Evolutionary conservation across 1,284 basidiomycete genomes (phyloP).

Genomic region (Tetrapyrgos nigripes): DNA sequence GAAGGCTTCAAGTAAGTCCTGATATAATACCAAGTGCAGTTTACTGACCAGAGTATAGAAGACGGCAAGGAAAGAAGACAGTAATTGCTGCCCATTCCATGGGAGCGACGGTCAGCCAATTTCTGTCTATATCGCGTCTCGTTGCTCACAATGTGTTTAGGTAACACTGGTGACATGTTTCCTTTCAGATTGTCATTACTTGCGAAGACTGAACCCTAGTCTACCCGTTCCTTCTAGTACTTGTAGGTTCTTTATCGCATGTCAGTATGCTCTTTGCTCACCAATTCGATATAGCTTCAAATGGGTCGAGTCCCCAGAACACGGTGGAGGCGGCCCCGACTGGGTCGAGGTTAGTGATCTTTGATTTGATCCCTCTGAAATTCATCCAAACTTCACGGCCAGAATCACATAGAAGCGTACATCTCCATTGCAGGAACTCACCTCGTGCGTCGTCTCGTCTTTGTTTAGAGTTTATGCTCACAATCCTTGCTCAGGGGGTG

Average conservation of each 20-base stretch:
- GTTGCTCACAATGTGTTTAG: background rate
- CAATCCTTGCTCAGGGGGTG: background rate
- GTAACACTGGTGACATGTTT: background rate
- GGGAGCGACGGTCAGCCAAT: constrained; percentile 75
- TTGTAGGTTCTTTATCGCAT: constrained; percentile 53
- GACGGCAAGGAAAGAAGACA: constrained; percentile 79
- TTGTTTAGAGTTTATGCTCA: background rate
- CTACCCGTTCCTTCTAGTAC: constrained; percentile 48
- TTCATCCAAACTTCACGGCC: constrained; percentile 2
- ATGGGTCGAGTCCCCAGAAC: constrained; percentile 92
- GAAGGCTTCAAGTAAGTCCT: constrained; percentile 78
- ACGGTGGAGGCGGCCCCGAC: constrained; percentile 84
- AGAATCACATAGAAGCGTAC: constrained; percentile 84
- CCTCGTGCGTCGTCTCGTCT: constrained; percentile 59
- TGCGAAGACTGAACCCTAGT: constrained; percentile 24
- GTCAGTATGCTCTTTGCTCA: background rate
- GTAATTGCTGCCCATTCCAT: constrained; percentile 92
- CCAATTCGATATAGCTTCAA: constrained; percentile 67
- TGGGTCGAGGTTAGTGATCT: constrained; percentile 85
- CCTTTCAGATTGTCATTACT: background rate
- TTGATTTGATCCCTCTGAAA: background rate
- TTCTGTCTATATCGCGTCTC: background rate
- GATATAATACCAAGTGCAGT: background rate
- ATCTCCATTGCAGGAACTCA: constrained; percentile 90
- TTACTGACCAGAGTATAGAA: constrained; percentile 43